A percentile compares a stretch with the other conserved stretches of the same genome.
phyloP scores from a whole-genome alignment of 345 rosid genomes.

The Dovyalis caffra region DNA sequence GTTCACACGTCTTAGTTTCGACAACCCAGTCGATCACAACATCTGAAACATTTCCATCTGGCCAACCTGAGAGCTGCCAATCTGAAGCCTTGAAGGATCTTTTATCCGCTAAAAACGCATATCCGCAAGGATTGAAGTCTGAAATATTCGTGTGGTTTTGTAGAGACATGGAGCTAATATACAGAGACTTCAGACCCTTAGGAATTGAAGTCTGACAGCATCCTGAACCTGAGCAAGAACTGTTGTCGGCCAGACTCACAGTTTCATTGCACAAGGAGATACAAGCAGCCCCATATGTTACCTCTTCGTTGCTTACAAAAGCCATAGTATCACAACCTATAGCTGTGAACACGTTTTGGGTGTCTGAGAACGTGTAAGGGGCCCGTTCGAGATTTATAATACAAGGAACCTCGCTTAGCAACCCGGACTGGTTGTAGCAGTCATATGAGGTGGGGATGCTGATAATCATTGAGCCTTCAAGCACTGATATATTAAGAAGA shows the following conservation, averaged over 20 bases:
- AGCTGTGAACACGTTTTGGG: slow-evolving; percentile 27
- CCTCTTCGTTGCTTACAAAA: not conserved
- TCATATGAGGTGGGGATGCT: not conserved
- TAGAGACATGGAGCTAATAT: not conserved
- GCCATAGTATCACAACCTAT: slow-evolving; percentile 25
- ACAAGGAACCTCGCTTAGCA: fast-evolving
- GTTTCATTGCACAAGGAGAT: slow-evolving; percentile 3
- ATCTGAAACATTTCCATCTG: not conserved
- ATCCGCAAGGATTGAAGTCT: slow-evolving; percentile 18
- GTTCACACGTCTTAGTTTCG: not conserved
- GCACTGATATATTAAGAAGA: slow-evolving; percentile 2
- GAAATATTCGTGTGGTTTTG: not conserved
- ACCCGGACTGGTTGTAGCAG: slow-evolving; percentile 16
- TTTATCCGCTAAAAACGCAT: slow-evolving; percentile 21
- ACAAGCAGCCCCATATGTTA: slow-evolving; percentile 15
- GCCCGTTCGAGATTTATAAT: not conserved
- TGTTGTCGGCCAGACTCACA: not conserved
- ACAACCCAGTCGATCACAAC: slow-evolving; percentile 25
- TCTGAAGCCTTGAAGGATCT: not conserved
- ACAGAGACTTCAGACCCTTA: not conserved
- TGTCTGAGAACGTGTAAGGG: slow-evolving; percentile 12
- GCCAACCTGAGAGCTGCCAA: not conserved
- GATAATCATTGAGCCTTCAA: slow-evolving; percentile 8
- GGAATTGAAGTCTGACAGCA: slow-evolving; percentile 33
- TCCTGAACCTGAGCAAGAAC: slow-evolving; percentile 28